A percentile compares a stretch with the other conserved stretches of the same genome.
These are phyloP conservation scores for Xylaria longipes DNA, from an alignment of 495 filamentous ascomycete species.

Conservation along the genomic window DNA sequence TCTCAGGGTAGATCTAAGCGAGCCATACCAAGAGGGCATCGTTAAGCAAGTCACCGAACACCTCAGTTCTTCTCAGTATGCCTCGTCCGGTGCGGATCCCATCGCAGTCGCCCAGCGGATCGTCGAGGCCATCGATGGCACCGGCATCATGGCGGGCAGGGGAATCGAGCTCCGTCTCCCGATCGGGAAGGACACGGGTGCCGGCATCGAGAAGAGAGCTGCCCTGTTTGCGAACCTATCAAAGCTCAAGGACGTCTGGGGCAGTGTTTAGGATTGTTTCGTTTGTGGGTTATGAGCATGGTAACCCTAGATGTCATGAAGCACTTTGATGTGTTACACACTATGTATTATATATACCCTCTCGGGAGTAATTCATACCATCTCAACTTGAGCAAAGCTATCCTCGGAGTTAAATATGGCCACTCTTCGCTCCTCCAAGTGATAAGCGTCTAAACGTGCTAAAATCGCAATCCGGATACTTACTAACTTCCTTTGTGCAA, in stretches of 20 bases:
- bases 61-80: neutral
- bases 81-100: conserved; percentile 18
- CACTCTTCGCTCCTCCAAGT: neutral
- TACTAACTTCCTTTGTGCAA: neutral
- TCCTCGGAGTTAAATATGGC: neutral
- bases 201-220: conserved; percentile 24
- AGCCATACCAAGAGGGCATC: conserved; percentile 27
- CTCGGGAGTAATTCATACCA: neutral
- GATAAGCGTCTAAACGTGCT: too few relatives aligned
- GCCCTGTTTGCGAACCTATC: conserved; percentile 13
- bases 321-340: neutral
- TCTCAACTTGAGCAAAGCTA: neutral
- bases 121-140: conserved; percentile 41
- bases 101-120: conserved; percentile 48
- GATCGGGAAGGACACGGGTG: conserved; percentile 31
- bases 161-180: conserved; percentile 27
- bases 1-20: conserved; percentile 23
- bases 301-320: neutral
- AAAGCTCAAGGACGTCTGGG: conserved; percentile 28
- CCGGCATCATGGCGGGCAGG: conserved; percentile 27
- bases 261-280: conserved; percentile 25
- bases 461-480: neutral
- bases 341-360: neutral
- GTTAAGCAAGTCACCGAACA: conserved; percentile 12
- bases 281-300: neutral